Base-by-base conservation (phyloP, 192 early-diverging fungal species). In the Diversispora eburnea region DNA sequence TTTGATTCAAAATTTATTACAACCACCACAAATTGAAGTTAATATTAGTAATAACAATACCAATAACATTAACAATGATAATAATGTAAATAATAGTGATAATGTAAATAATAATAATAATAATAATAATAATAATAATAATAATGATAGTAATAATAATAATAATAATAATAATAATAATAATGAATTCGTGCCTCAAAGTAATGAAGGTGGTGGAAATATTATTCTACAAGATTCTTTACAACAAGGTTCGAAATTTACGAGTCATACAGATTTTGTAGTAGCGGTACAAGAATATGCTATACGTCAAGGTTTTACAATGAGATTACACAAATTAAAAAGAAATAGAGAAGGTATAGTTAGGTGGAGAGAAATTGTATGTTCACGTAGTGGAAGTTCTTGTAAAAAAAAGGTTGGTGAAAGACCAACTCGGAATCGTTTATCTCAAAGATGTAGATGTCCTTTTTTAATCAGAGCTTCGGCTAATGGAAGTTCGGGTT, bases 301-400 rank as follows among this genome's bases (percentile, higher is more conserved):
- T 8, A 63, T n/a, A 42, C 33, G 39, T 9, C 12, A 63, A 45
- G 61, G 61, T 17, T 63, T 63, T 46, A 63, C 61, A n/a, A 63
- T 63, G 61, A 33, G 61, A 15, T 17, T 63, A 39, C 33, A 63
- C 6, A 63, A 33, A n/a, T 33, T 63, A 46, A 63, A 63, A 45
- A 33, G 61, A 3, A 63, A 63, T n/a, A 63, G 39, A 20, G 61
- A n/a, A 43, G 61, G 61, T 45, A n/a, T 43, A n/a, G 42, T 63
- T 42, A 39, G 61, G 19, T 63, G 61, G 61, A 63, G 61, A 63
- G 61, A 63, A 45, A 63, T 63, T n/a, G 61, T 63, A 9, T 63
- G 61, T 63, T 63, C 61, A n/a, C 61, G 61, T 43, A 45, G 17
- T 15, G 61, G 61, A 45, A 63, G 39, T 63, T 42, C 61, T 45